Evolutionary conservation across 805 yeast genomes (phyloP).

Genomic region (Teunomyces cretensis): DNA sequence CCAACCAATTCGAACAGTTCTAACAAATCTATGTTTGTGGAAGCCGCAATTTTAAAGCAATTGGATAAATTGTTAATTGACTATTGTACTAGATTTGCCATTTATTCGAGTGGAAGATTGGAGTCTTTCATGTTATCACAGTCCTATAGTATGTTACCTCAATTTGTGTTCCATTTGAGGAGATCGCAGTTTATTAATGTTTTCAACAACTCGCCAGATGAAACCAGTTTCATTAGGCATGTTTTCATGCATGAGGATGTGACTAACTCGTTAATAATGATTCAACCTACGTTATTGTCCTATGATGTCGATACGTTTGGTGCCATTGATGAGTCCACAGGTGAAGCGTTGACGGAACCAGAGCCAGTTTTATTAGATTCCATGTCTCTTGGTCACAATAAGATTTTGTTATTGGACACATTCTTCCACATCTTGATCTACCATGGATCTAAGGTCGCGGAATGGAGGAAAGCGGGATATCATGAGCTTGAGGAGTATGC

Average conservation of each 20-base stretch:
- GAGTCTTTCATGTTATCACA: constrained; percentile 51
- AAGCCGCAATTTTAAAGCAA: constrained; percentile 43
- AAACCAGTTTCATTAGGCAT: constrained; percentile 64
- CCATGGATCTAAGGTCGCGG: constrained; percentile 66
- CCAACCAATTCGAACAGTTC: constrained; percentile 13
- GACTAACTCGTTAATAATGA: constrained; percentile 60
- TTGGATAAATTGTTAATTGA: constrained; percentile 49
- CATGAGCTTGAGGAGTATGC: constrained; percentile 61
- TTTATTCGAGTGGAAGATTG: constrained; percentile 47
- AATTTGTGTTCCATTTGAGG: constrained; percentile 65
- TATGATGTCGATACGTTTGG: constrained; percentile 51
- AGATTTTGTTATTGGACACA: constrained; percentile 61
- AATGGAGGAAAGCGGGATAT: constrained; percentile 64
- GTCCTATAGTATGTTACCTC: constrained; percentile 57
- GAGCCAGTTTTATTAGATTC: constrained; percentile 66
- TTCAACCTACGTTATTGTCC: constrained; percentile 65
- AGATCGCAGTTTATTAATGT: constrained; percentile 66
- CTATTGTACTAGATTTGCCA: constrained; percentile 47
- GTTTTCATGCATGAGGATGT: constrained; percentile 62
- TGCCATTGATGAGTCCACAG: constrained; percentile 25
- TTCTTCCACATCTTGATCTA: constrained; percentile 67
- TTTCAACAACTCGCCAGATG: constrained; percentile 72
- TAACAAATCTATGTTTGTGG: constrained; percentile 18
- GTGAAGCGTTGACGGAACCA: constrained; percentile 45
- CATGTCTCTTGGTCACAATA: constrained; percentile 55